A percentile compares a stretch with the other conserved stretches of the same genome.
phyloP scores from a whole-genome alignment of 768 basidiomycete species.

The Amanita subjunquillea region DNA sequence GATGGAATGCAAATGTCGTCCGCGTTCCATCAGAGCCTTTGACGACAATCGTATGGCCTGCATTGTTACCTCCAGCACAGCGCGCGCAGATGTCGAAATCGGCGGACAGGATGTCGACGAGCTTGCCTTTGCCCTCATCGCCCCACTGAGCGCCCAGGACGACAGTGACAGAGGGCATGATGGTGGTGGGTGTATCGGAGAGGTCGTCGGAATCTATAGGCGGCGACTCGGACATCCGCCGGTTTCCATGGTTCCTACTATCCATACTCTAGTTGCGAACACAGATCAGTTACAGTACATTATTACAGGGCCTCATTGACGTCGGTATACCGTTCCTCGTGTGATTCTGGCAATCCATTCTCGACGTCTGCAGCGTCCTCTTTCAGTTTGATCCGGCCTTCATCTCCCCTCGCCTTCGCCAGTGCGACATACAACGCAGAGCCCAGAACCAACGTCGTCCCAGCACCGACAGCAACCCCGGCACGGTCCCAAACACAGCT shows the following conservation, averaged over 20 bases:
- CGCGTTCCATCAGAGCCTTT: slow-evolving; percentile 55
- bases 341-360: too few relatives aligned
- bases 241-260: too few relatives aligned
- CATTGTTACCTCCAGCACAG: slow-evolving; percentile 98
- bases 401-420: neutral
- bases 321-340: too few relatives aligned
- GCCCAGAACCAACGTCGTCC: neutral
- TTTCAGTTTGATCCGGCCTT: too few relatives aligned
- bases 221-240: too few relatives aligned
- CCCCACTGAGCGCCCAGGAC: slow-evolving; percentile 90
- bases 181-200: too few relatives aligned
- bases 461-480: neutral
- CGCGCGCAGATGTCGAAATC: slow-evolving; percentile 89
- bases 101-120: slow-evolving; percentile 91
- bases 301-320: too few relatives aligned
- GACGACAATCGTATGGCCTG: slow-evolving; percentile 95
- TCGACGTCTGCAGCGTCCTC: too few relatives aligned
- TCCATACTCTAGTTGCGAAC: too few relatives aligned
- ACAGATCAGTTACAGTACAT: too few relatives aligned
- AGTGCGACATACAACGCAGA: slow-evolving; percentile 2
- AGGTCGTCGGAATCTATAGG: too few relatives aligned
- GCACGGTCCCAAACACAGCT: neutral
- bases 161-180: slow-evolving; percentile 33
- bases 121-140: slow-evolving; percentile 90
- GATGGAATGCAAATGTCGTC: slow-evolving; percentile 91